These are phyloP conservation scores for Populus tomentosa DNA, from an alignment of 441 rosid genomes.

Conservation along the genomic window DNA sequence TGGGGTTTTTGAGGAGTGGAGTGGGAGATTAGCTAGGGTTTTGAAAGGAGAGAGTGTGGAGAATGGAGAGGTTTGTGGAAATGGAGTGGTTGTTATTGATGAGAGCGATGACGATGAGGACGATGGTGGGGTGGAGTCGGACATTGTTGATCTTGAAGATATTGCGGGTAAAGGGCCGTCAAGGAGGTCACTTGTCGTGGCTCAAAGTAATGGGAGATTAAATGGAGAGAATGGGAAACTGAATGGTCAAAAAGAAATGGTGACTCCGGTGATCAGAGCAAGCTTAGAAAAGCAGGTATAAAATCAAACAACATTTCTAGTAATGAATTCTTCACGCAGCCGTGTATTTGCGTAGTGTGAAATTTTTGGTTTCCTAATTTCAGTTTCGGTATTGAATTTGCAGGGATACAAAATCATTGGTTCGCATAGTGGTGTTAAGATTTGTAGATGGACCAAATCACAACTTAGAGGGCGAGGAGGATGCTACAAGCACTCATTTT, in stretches of 20 bases:
- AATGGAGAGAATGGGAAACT: slow-evolving; percentile 52
- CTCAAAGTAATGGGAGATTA: slow-evolving; percentile 49
- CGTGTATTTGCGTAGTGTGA: background rate
- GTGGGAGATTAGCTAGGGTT: slow-evolving; percentile 41
- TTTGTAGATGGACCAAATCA: slow-evolving; percentile 98
- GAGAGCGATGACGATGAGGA: slow-evolving; percentile 35
- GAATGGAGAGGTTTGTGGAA: slow-evolving; percentile 15
- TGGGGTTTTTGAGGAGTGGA: slow-evolving; percentile 57
- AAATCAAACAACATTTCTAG: background rate
- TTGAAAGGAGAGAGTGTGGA: slow-evolving; percentile 42
- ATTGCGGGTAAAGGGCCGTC: slow-evolving; percentile 91
- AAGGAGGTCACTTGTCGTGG: slow-evolving; percentile 31
- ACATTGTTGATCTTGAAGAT: slow-evolving; percentile 81
- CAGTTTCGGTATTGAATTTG: slow-evolving; percentile 21
- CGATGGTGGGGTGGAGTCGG: slow-evolving; percentile 26
- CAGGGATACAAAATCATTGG: slow-evolving; percentile 97
- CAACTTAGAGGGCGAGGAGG: slow-evolving; percentile 99
- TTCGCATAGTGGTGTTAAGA: slow-evolving; percentile 94
- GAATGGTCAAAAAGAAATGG: slow-evolving; percentile 74
- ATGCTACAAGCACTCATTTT: slow-evolving; percentile 96
- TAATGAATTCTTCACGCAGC: background rate
- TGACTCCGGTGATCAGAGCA: slow-evolving; percentile 88
- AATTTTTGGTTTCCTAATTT: background rate
- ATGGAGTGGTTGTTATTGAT: slow-evolving; percentile 30
- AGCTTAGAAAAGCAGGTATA: slow-evolving; percentile 88